phyloP scores from a whole-genome alignment of 441 rosid genomes.

The Monsonia emarginata region DNA sequence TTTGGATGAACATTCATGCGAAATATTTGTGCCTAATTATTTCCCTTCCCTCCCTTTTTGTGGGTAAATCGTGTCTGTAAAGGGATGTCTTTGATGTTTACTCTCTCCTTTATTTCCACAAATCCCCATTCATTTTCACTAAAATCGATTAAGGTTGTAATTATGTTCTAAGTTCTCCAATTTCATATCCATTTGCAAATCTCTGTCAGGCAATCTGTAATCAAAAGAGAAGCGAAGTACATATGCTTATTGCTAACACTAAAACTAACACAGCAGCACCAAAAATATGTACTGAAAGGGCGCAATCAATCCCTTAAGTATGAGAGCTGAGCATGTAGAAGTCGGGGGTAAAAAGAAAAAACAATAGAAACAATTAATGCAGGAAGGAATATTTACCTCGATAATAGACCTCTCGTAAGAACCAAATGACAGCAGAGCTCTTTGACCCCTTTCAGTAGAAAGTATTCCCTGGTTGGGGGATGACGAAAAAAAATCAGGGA shows the following conservation, averaged over 20 bases:
- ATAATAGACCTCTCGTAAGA: conserved; percentile 69
- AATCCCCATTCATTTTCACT: background rate
- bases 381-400: conserved; percentile 45
- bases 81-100: no score
- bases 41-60: background rate
- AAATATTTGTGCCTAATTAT: no score
- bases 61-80: no score
- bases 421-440: conserved; percentile 52
- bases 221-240: background rate
- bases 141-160: background rate
- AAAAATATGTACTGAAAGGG: background rate
- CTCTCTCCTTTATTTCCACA: background rate
- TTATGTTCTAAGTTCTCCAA: background rate
- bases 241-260: background rate
- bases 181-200: background rate
- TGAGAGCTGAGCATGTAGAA: background rate
- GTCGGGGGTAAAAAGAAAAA: background rate
- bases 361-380: conserved; percentile 7
- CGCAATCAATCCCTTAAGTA: background rate
- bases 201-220: background rate
- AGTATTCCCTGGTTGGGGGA: conserved; percentile 64
- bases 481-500: conserved; percentile 10
- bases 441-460: conserved; percentile 87
- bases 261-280: background rate
- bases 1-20: background rate